phyloP scores from a whole-genome alignment of 805 yeast species.

The Tetrapisispora namnaoensis region DNA sequence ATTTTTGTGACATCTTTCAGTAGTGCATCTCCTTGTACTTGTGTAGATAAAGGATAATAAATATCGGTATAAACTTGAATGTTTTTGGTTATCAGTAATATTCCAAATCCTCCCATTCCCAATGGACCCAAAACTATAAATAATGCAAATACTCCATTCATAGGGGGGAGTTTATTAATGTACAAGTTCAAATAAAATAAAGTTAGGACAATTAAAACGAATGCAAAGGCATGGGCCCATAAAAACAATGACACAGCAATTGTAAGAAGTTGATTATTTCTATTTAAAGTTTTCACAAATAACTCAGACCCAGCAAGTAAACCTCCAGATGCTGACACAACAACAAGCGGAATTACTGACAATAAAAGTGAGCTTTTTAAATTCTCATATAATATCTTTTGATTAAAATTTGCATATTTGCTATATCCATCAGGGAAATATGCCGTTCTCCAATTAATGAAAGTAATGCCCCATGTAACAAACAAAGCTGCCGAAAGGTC shows the following conservation, averaged over 20 bases:
- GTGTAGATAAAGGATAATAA: slow-evolving; percentile 9
- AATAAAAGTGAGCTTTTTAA: slow-evolving; percentile 53
- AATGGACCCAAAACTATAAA: slow-evolving; percentile 76
- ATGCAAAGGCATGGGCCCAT: slow-evolving; percentile 59
- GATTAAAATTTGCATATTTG: slow-evolving; percentile 2
- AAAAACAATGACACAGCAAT: slow-evolving; percentile 45
- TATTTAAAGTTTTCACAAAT: slow-evolving; percentile 36
- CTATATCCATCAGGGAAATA: slow-evolving; percentile 20
- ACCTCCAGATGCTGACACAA: slow-evolving; percentile 63
- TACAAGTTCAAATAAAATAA: slow-evolving; percentile 53
- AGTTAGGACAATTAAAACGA: slow-evolving; percentile 47
- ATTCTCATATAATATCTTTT: slow-evolving; percentile 27
- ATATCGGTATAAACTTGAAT: slow-evolving; percentile 16
- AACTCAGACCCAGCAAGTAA: slow-evolving; percentile 33
- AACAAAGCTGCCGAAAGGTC: slow-evolving; percentile 43
- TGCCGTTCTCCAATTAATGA: slow-evolving; percentile 34
- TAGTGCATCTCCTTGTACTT: background rate
- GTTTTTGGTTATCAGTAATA: slow-evolving; percentile 45
- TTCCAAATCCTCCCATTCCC: slow-evolving; percentile 76
- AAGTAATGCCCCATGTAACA: slow-evolving; percentile 55
- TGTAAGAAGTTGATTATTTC: slow-evolving; percentile 37
- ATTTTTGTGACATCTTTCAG: slow-evolving; percentile 13
- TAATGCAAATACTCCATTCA: slow-evolving; percentile 46
- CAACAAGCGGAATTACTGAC: slow-evolving; percentile 75
- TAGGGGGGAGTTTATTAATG: slow-evolving; percentile 48